Percentiles rank a stretch among this genome's conserved stretches.
Evolutionary conservation across 805 yeast species (phyloP).

Genomic region (Millerozyma acaciae): DNA sequence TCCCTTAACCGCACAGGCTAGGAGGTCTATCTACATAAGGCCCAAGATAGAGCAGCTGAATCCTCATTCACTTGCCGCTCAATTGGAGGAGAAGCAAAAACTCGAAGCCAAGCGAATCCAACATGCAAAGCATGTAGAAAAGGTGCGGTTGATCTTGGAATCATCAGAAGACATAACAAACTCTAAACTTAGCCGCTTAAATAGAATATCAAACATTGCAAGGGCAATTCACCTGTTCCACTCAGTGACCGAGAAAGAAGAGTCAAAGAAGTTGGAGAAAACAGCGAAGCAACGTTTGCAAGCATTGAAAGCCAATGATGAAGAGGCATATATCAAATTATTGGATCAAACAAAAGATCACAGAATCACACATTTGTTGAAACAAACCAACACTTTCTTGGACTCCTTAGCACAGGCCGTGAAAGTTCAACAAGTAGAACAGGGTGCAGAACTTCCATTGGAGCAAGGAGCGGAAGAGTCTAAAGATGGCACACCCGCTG

Average conservation of each 20-base stretch:
- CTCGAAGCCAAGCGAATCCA: constrained; percentile 50
- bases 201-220: constrained; percentile 20
- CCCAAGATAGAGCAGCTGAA: constrained; percentile 68
- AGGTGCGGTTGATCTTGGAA: constrained; percentile 34
- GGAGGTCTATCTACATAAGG: constrained; percentile 63
- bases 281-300: constrained; percentile 86
- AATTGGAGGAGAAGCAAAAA: constrained; percentile 67
- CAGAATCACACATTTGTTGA: constrained; percentile 77
- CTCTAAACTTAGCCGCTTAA: constrained; percentile 16
- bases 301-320: constrained; percentile 83
- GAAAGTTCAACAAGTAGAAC: constrained; percentile 65
- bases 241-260: constrained; percentile 64
- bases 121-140: constrained; percentile 47
- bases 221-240: constrained; percentile 48
- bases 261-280: constrained; percentile 67
- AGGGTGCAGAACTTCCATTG: constrained; percentile 20
- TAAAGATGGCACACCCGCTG: constrained; percentile 22
- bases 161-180: constrained; percentile 22
- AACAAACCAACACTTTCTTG: constrained; percentile 74
- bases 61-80: constrained; percentile 72
- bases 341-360: constrained; percentile 85
- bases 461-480: constrained; percentile 22
- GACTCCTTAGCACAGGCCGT: constrained; percentile 79
- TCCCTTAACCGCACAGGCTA: constrained; percentile 60
- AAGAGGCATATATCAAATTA: constrained; percentile 79